phyloP scores from a whole-genome alignment of 2,329 filamentous ascomycete genomes.

The Neurospora crassa region DNA sequence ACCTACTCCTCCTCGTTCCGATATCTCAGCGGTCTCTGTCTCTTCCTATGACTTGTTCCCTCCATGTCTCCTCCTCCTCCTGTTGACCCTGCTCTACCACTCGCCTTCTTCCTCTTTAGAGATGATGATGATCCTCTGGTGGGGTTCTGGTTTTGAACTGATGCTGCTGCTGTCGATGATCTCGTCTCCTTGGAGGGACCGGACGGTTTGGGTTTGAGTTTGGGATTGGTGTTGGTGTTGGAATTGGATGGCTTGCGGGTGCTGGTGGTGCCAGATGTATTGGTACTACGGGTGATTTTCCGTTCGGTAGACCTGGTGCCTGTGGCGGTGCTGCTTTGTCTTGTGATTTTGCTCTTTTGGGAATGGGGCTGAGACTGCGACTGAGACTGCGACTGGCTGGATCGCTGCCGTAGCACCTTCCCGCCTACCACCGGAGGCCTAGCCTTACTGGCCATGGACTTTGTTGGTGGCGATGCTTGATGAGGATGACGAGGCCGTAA shows the following conservation, averaged over 20 bases:
- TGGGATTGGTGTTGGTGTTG: neutral
- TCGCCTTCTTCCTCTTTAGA: too few species aligned
- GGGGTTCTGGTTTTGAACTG: too few species aligned
- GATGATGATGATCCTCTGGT: too few species aligned
- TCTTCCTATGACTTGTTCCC: slow-evolving; percentile 6
- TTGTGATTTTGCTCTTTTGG: neutral
- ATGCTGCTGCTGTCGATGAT: neutral
- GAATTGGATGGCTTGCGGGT: slow-evolving; percentile 1
- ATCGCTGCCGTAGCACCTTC: neutral
- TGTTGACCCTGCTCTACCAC: too few species aligned
- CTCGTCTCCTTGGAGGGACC: neutral
- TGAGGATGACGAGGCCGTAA: neutral
- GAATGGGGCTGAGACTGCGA: neutral
- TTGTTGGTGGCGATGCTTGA: neutral
- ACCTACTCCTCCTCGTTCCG: slow-evolving; percentile 9
- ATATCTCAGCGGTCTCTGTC: slow-evolving; percentile 16
- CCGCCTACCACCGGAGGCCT: neutral
- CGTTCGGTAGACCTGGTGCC: neutral
- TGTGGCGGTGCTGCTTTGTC: neutral
- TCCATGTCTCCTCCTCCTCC: neutral
- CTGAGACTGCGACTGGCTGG: neutral
- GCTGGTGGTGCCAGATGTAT: neutral
- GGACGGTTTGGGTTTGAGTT: slow-evolving; percentile 2
- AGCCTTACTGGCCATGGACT: fast-evolving
- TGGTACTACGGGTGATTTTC: neutral